Evolutionary conservation across 2,329 filamentous ascomycete genomes (phyloP), one percentile per base, ranked within the genome.

Genomic region (Bretziella fagacearum): DNA sequence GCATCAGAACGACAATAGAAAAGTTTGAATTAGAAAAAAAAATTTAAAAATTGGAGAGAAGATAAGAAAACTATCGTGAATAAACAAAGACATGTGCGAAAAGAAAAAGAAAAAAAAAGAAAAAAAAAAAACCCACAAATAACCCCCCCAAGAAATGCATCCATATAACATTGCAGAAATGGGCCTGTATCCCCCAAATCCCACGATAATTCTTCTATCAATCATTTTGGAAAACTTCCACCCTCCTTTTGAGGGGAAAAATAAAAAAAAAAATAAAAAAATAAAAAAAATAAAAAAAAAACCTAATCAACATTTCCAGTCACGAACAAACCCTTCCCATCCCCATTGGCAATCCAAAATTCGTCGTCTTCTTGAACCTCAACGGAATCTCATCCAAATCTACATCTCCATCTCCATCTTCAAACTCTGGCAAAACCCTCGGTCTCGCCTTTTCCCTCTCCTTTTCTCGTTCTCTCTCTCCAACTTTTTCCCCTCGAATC

Each of bases 331-430:
- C 26, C 46, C 20, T 41, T 32, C 26, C 36, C 11, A 32, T 27
- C 1, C 49, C 49, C 49, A 51, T 51, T 15, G 49, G 49, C 20
- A 51, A 37, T 27, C 67, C 67, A 55, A 70, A 70, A 53, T 70
- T 70, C 51, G 58, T 63, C 15, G 63, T 67, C 22, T 56, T 61
- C 54, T 59, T 67, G 33, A 71, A 56, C 54, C 63, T 67, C 25
- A 71, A 58, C 1, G 67, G 65, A 23, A 70, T 60, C 20, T 70
- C 66, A n/a, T 55, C 51, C 36, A 65, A 62, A 13, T 62, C 55
- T 3, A 30, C 40, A n/a, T 54, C 55, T 26, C 60, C 59, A 26
- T 52, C 53, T 18, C 50, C 51, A 20, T 50, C 43, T 26, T 36
- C 43, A 29, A 6, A 11, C 15, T 20, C 40, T 4, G 36, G 36